Evolutionary conservation across 2,329 filamentous ascomycete genomes (phyloP).

Genomic region (Penicillium oxalicum): DNA sequence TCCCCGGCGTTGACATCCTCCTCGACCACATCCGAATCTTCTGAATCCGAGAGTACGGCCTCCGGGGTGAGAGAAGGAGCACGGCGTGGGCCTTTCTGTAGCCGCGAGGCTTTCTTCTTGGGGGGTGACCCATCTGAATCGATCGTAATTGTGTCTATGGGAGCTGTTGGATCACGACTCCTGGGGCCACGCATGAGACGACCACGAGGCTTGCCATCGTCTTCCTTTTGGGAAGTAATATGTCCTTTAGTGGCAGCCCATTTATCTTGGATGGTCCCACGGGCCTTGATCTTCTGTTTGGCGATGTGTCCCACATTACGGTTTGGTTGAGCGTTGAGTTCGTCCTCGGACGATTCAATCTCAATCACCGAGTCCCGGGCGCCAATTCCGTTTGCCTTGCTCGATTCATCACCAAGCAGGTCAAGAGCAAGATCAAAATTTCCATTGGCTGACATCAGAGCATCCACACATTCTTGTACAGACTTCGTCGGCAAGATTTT

Average conservation of each 20-base stretch:
- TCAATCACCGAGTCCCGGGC: slow-evolving; percentile 27
- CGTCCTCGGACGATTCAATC: slow-evolving; percentile 37
- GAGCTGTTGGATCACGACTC: slow-evolving; percentile 25
- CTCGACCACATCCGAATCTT: slow-evolving; percentile 40
- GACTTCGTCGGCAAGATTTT: slow-evolving; percentile 44
- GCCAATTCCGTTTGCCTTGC: not conserved
- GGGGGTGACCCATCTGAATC: slow-evolving; percentile 17
- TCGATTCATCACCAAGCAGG: slow-evolving; percentile 33
- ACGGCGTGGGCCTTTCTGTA: slow-evolving; percentile 46
- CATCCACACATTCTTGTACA: slow-evolving; percentile 45
- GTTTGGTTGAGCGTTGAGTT: slow-evolving; percentile 25
- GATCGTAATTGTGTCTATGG: slow-evolving; percentile 12
- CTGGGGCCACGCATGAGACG: slow-evolving; percentile 37
- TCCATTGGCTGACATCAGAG: slow-evolving; percentile 46
- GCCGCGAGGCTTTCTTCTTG: slow-evolving; percentile 31
- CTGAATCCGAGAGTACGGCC: slow-evolving; percentile 39
- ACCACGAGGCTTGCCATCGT: slow-evolving; percentile 29
- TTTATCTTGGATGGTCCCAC: slow-evolving; percentile 54
- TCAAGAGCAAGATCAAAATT: slow-evolving; percentile 52
- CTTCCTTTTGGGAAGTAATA: slow-evolving; percentile 12
- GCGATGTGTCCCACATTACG: slow-evolving; percentile 22
- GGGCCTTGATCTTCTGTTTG: slow-evolving; percentile 51
- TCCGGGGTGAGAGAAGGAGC: slow-evolving; percentile 28
- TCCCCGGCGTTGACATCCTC: slow-evolving; percentile 38
- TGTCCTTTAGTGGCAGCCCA: slow-evolving; percentile 46